phyloP scores from a whole-genome alignment of 2,329 filamentous ascomycete genomes.

The Botryotinia convoluta region DNA sequence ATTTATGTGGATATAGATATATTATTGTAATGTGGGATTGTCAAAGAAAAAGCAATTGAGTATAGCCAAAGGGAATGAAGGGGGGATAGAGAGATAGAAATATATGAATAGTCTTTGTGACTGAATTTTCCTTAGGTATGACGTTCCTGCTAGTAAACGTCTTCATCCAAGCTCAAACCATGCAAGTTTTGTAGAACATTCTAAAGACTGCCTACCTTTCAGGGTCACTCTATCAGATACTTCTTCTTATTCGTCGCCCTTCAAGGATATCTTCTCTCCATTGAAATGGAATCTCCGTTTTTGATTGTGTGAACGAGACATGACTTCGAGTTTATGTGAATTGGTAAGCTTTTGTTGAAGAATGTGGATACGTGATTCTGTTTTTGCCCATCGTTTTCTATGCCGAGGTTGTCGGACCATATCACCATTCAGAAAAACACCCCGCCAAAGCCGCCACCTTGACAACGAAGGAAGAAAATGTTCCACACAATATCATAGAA shows the following conservation, averaged over 20 bases:
- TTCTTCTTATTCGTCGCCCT: neutral
- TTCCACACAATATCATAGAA: neutral
- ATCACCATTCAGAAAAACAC: neutral
- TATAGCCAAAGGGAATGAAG: neutral
- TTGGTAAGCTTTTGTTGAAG: conserved; percentile 16
- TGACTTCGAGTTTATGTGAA: neutral
- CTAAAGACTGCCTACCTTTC: neutral
- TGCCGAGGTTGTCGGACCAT: conserved; percentile 8
- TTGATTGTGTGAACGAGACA: neutral
- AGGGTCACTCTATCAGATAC: neutral
- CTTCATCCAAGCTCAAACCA: conserved; percentile 12
- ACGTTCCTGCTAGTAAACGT: conserved; percentile 4
- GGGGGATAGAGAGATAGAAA: neutral
- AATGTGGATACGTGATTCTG: conserved; percentile 4
- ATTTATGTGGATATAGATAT: neutral
- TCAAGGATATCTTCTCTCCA: conserved; percentile 12
- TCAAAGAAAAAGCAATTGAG: neutral
- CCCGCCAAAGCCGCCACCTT: conserved; percentile 12
- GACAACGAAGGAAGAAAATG: neutral
- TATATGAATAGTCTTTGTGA: neutral
- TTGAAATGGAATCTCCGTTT: conserved; percentile 8
- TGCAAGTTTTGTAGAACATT: neutral
- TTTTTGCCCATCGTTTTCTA: neutral
- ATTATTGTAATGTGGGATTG: neutral
- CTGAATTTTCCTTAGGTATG: conserved; percentile 2